Evolutionary conservation across 2,329 filamentous ascomycete genomes (phyloP).

Genomic region (Sarocladium brachiariae): DNA sequence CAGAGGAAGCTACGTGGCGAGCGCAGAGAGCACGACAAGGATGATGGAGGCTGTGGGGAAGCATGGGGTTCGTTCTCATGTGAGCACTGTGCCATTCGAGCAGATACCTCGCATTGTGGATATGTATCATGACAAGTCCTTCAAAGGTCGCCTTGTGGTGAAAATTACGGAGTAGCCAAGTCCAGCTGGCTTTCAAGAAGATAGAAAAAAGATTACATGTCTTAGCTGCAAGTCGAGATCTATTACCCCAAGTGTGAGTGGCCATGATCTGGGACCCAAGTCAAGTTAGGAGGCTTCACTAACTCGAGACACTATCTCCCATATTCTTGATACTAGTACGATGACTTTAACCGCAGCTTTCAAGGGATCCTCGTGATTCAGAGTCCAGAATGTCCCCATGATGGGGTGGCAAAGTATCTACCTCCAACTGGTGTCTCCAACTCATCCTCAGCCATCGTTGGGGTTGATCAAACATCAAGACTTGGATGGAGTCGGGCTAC

Average conservation of each 20-base stretch:
- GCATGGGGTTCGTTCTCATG: constrained; percentile 18
- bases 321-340: too few species aligned
- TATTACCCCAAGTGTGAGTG: too few species aligned
- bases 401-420: background rate
- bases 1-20: constrained; percentile 25
- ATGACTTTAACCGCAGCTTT: too few species aligned
- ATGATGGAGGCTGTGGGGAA: constrained; percentile 26
- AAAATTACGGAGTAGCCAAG: constrained; percentile 13
- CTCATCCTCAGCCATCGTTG: background rate
- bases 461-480: background rate
- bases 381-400: background rate
- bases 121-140: constrained; percentile 19
- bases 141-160: constrained; percentile 25
- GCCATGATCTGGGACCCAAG: too few species aligned
- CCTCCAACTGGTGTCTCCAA: background rate
- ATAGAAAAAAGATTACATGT: too few species aligned
- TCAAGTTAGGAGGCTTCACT: too few species aligned
- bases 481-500: background rate
- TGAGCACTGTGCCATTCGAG: constrained; percentile 21
- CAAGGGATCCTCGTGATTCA: too few species aligned
- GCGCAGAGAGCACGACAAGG: constrained; percentile 19
- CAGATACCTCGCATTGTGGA: constrained; percentile 21
- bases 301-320: too few species aligned
- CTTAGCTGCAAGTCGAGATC: too few species aligned
- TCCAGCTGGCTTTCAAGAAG: too few species aligned